Percentiles rank a stretch among this genome's conserved stretches.
These are phyloP conservation scores for Candida berthetii DNA, from an alignment of 805 yeast species.

Conservation along the genomic window DNA sequence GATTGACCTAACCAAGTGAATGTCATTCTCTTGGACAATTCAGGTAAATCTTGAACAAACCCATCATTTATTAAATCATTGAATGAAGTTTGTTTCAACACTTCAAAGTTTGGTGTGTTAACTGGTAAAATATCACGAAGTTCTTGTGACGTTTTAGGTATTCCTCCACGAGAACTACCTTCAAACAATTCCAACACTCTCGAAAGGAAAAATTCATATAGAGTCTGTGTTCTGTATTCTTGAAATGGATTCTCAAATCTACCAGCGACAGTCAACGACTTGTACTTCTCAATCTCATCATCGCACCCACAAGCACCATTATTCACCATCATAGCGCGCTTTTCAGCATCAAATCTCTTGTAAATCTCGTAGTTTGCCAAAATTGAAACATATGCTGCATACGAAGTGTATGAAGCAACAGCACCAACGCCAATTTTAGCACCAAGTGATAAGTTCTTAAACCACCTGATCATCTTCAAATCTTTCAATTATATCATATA, in stretches of 20 bases:
- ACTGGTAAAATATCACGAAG: constrained; percentile 56
- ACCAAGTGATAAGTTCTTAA: neutral
- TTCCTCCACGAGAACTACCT: constrained; percentile 48
- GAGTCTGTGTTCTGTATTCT: constrained; percentile 86
- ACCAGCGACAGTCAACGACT: constrained; percentile 56
- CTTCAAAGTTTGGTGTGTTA: constrained; percentile 38
- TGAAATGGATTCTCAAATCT: constrained; percentile 86
- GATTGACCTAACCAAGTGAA: constrained; percentile 95
- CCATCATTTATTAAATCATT: constrained; percentile 2
- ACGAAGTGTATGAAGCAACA: constrained; percentile 51
- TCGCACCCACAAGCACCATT: constrained; percentile 11
- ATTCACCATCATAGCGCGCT: constrained; percentile 4
- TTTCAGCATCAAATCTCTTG: constrained; percentile 28
- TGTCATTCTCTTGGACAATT: constrained; percentile 40
- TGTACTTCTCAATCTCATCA: constrained; percentile 27
- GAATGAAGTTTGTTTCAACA: constrained; percentile 14
- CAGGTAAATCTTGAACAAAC: constrained; percentile 23
- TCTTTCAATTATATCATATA: too few relatives aligned
- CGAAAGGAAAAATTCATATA: constrained; percentile 76
- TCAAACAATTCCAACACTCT: constrained; percentile 68
- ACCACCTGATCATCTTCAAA: neutral
- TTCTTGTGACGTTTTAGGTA: constrained; percentile 40
- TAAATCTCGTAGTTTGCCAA: constrained; percentile 49
- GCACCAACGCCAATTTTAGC: constrained; percentile 21
- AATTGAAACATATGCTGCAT: constrained; percentile 55